Conservation (phyloP, 208 protist genomes). For the Lotmaria passim region DNA sequence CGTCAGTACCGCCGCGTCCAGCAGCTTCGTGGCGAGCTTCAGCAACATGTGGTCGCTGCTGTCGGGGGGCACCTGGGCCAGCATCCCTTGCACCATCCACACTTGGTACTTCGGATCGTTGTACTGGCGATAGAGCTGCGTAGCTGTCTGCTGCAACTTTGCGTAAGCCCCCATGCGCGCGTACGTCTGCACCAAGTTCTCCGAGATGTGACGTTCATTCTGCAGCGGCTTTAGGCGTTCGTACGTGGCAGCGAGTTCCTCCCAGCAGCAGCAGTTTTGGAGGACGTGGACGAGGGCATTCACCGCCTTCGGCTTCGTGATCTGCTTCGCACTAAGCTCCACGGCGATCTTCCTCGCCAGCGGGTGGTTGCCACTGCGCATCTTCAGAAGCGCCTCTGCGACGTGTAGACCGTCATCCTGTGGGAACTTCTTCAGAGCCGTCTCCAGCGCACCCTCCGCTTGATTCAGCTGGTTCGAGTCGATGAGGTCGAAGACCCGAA, state of each 20-base stretch:
- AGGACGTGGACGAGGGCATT: conserved; percentile 73
- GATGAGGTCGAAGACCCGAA: conserved; percentile 70
- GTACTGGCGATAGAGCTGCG: conserved; percentile 67
- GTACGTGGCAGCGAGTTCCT: conserved; percentile 63
- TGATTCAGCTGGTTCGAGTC: conserved; percentile 56
- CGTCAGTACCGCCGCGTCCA: conserved; percentile 64
- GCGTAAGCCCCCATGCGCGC: conserved; percentile 79
- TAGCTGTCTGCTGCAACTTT: conserved; percentile 63
- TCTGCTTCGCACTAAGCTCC: conserved; percentile 43
- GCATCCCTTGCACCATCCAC: conserved; percentile 83
- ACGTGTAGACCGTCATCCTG: conserved; percentile 55
- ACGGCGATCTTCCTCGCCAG: conserved; percentile 55
- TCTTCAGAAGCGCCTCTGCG: conserved; percentile 63
- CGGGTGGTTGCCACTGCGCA: conserved; percentile 40
- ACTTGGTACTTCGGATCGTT: conserved; percentile 74
- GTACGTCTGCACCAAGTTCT: conserved; percentile 84
- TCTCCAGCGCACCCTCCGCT: conserved; percentile 71
- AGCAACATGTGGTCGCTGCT: conserved; percentile 72
- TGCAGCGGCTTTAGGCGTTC: conserved; percentile 59
- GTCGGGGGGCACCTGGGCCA: conserved; percentile 75
- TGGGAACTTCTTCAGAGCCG: conserved; percentile 63
- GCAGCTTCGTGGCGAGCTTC: conserved; percentile 72
- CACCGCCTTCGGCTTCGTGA: conserved; percentile 61
- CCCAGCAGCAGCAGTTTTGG: conserved; percentile 79
- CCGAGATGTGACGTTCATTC: conserved; percentile 60